Evolutionary conservation across 1,284 basidiomycete genomes (phyloP), one percentile per base, ranked within the genome.

Genomic region (Papiliotrema nemorosa): DNA sequence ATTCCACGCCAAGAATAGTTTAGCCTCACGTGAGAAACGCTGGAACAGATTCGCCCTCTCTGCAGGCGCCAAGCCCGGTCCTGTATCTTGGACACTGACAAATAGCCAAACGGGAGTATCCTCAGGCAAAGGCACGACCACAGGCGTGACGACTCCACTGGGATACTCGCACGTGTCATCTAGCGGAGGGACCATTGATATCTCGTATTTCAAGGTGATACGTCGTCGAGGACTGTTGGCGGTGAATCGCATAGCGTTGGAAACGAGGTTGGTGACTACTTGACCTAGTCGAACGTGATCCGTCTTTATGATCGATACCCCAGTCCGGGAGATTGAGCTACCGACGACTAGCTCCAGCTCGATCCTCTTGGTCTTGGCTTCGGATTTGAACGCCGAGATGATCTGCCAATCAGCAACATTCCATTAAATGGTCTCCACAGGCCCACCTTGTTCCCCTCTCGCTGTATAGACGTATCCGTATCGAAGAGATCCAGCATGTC

Each of bases 261-360:
- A 59, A 12, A 63, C 59, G 36, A 64, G 44, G 42, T 70, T 70
- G 44, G 64, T 72, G 9, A 73, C 50, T 1, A 74, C 68, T 51
- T 75, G 74, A 5, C 70, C 67, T 5, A 75, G 54, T 24, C 74
- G 59, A 0, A 73, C 72, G 0, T 69, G 69, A 54, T 75, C 74
- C 25, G 70, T 70, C 52, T 66, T 68, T 59, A 74, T 60, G 4
- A 35, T 44, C 10, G 44, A 20, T 3, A 72, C 52, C 22, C 50
- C 45, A 3, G 61, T 51, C 14, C 39, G 20, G 5, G 60, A 58
- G 4, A 72, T 26, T 0, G 61, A 55, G 9, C 54, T 39, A 12
- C 67, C 67, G 48, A 69, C 63, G 18, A 59, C 48, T 12, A 69
- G 47, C 3, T 29, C 29, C 20, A 72, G 50, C 2, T 66, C 60